phyloP scores from a whole-genome alignment of 805 yeast species.

The Myxozyma neotropica region DNA sequence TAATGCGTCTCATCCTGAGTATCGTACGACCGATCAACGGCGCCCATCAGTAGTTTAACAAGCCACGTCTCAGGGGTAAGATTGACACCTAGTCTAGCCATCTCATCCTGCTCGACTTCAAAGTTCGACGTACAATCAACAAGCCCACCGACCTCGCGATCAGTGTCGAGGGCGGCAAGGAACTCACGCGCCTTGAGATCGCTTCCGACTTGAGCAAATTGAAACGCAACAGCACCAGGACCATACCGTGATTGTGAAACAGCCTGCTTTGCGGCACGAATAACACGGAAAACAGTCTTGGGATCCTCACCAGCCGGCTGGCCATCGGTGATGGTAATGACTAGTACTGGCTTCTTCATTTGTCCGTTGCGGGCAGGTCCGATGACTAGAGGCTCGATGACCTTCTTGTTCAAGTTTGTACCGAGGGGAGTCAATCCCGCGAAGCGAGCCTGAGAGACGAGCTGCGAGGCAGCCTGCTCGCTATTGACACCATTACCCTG shows the following conservation, averaged over 20 bases:
- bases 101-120: constrained; percentile 42
- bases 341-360: constrained; percentile 39
- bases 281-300: constrained; percentile 34
- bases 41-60: constrained; percentile 38
- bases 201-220: constrained; percentile 42
- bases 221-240: constrained; percentile 41
- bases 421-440: constrained; percentile 41
- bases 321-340: constrained; percentile 41
- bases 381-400: constrained; percentile 39
- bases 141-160: constrained; percentile 38
- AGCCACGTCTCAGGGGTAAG: constrained; percentile 40
- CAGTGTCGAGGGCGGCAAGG: constrained; percentile 38
- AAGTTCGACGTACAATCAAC: constrained; percentile 41
- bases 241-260: constrained; percentile 37
- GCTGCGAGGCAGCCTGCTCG: constrained; percentile 37
- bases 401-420: constrained; percentile 35
- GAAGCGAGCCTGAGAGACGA: constrained; percentile 36
- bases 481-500: constrained; percentile 36
- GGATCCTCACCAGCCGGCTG: constrained; percentile 41
- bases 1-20: constrained; percentile 37
- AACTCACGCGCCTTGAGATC: constrained; percentile 41
- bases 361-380: constrained; percentile 34
- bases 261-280: constrained; percentile 36
- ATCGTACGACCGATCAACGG: constrained; percentile 39
- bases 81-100: constrained; percentile 40